These are phyloP conservation scores for Chrysanthemum makinoi DNA, from an alignment of 129 eudicot genomes.

Conservation along the genomic window DNA sequence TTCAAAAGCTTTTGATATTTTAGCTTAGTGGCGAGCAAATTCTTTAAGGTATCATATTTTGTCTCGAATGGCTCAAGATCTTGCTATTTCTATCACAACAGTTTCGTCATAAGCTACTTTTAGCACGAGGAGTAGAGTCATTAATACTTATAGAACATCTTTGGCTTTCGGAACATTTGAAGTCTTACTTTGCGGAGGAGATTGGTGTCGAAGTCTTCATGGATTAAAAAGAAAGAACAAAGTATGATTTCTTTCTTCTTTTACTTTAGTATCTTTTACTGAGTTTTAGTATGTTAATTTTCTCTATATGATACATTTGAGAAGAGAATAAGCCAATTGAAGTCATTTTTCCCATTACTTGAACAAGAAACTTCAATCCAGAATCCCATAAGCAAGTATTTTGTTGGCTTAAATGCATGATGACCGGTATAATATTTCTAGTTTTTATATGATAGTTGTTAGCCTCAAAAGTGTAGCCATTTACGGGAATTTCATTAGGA, in stretches of 20 bases:
- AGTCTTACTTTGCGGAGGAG: no score
- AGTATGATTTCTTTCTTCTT: neutral
- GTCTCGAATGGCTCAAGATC: constrained; percentile 1
- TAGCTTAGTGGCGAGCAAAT: neutral
- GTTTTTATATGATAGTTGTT: no score
- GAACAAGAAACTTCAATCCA: no score
- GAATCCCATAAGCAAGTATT: no score
- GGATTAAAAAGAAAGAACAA: constrained; percentile 8
- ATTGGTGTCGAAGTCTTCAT: neutral
- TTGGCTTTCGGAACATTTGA: no score
- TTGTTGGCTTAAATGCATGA: no score
- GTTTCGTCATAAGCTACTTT: neutral
- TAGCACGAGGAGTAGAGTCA: no score
- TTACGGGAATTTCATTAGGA: no score
- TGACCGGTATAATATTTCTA: no score
- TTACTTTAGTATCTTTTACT: neutral
- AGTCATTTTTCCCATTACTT: no score
- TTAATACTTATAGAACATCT: neutral
- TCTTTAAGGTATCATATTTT: constrained; percentile 1
- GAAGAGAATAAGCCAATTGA: no score
- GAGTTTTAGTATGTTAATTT: neutral
- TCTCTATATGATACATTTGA: neutral
- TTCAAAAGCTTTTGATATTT: constrained; percentile 4
- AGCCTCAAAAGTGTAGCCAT: no score
- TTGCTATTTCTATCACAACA: neutral